Conservation (phyloP, 164 flowering plant genomes). For the Macadamia tetraphylla region DNA sequence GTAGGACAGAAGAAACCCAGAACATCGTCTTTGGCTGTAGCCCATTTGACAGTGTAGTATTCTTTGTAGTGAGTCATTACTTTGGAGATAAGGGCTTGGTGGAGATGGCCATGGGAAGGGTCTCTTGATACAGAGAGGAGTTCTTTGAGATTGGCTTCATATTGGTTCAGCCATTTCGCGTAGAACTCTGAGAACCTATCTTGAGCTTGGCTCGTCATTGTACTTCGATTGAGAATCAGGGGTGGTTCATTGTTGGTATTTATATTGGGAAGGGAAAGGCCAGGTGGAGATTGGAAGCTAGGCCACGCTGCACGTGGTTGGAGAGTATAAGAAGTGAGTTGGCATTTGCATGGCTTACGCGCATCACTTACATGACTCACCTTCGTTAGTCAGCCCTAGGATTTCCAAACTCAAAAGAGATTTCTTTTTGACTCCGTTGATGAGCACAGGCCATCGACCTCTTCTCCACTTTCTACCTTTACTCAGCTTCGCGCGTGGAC, state of each 20-base stretch:
- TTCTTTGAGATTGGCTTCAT: slow-evolving; percentile 20
- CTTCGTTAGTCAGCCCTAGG: background rate
- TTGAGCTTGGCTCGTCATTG: slow-evolving; percentile 13
- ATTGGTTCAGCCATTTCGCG: slow-evolving; percentile 39
- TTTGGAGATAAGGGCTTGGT: slow-evolving; percentile 22
- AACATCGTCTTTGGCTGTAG: slow-evolving; percentile 43
- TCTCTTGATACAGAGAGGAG: slow-evolving; percentile 18
- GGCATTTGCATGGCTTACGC: slow-evolving; percentile 34
- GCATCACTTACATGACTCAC: slow-evolving; percentile 11
- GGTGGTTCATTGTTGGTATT: background rate
- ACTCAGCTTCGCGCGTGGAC: background rate
- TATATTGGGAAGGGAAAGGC: background rate
- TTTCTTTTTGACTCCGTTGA: background rate
- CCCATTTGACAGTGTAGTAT: slow-evolving; percentile 55
- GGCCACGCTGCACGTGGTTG: slow-evolving; percentile 14
- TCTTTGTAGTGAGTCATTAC: slow-evolving; percentile 44
- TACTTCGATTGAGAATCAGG: background rate
- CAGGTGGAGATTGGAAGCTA: slow-evolving; percentile 15
- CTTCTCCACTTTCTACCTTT: background rate
- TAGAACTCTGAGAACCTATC: slow-evolving; percentile 35
- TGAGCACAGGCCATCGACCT: background rate
- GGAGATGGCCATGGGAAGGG: slow-evolving; percentile 11
- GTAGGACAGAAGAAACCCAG: slow-evolving; percentile 34
- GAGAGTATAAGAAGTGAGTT: slow-evolving; percentile 6
- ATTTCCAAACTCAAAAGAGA: background rate